Evolutionary conservation across 1,284 basidiomycete genomes (phyloP), one percentile per base, ranked within the genome.

Genomic region (Marasmius tenuissimus): DNA sequence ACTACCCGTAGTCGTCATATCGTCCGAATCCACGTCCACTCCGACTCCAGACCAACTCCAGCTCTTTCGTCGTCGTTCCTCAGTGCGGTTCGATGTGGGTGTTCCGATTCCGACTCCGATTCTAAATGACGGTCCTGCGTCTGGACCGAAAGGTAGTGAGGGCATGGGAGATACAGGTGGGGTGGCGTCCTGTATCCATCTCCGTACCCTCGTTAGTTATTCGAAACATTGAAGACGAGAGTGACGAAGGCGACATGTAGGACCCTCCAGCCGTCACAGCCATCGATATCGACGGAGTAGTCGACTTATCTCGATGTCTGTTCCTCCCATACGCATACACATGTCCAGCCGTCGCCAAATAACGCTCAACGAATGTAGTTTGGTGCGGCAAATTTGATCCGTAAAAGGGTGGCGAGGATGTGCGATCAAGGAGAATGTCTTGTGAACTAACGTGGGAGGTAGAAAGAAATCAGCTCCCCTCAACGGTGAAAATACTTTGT

Each of bases 271-370:
- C 27, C 27, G 27, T 27, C 27, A 4, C 27, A 6, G 37, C 16
- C 18, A 20, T 40, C 22, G 37, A 39, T 35, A 20, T 35, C 11
- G 51, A 14, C 2, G 22, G 9, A 2, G 38, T 42, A 47, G 22
- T 56, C 11, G 45, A 48, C n/a, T 48, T 49, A 34, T 58, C 37
- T 10, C 57, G 40, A 39, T 33, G 27, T 16, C 57, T 10, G 14
- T 35, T 34, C 34, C n/a, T 48, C 33, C 39, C 49, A 38, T 10
- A 53, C n/a, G 18, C 7, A 18, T 35, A 33, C 5, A 4, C 22
- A 38, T n/a, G 38, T 12, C 54, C 18, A 16, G 53, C 18, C 35
- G 34, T 8, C 8, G 61, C 78, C 70, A 54, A 76, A 60, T 56
- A n/a, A n/a, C n/a, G n/a, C n/a, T n/a, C n/a, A n/a, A n/a, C n/a